Percentiles rank a stretch among this genome's conserved stretches.
phyloP scores from a whole-genome alignment of 2,329 filamentous ascomycete genomes.

The Emergomyces orientalis region DNA sequence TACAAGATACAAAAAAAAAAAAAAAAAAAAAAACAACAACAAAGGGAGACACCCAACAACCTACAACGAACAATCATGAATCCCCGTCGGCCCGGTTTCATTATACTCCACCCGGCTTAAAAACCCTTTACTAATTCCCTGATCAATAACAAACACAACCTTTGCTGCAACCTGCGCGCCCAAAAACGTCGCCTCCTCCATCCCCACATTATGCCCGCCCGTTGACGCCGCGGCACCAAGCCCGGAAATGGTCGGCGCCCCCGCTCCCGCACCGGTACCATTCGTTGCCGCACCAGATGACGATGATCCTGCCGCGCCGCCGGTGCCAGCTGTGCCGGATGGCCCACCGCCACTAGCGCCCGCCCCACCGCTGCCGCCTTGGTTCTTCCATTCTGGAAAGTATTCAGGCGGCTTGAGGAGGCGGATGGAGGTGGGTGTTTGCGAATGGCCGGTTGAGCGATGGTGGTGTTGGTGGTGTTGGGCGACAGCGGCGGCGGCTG shows the following conservation, averaged over 20 bases:
- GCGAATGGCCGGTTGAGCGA: constrained; percentile 54
- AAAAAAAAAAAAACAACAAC: not conserved
- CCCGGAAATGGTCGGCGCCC: not conserved
- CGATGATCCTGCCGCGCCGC: not conserved
- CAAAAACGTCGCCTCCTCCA: constrained; percentile 77
- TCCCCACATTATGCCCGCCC: constrained; percentile 38
- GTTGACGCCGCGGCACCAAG: not conserved
- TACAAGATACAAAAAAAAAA: not conserved
- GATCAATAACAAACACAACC: constrained; percentile 60
- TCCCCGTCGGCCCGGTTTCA: constrained; percentile 54
- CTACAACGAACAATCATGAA: constrained; percentile 45
- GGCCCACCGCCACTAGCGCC: too few relatives aligned
- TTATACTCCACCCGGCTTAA: constrained; percentile 61
- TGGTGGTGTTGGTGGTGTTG: constrained; percentile 36
- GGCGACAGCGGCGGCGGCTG: not conserved
- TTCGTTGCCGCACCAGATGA: constrained; percentile 26
- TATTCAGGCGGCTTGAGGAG: constrained; percentile 69
- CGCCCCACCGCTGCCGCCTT: constrained; percentile 34
- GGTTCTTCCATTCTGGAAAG: constrained; percentile 82
- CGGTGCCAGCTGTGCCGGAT: not conserved
- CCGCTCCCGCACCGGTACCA: constrained; percentile 27
- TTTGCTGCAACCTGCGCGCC: constrained; percentile 80
- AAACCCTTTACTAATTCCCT: constrained; percentile 58
- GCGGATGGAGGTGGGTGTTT: constrained; percentile 79
- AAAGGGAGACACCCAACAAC: not conserved